Percentiles rank a stretch among this genome's conserved stretches.
Conservation (phyloP, 768 basidiomycete genomes). For the Inosperma sp. region DNA sequence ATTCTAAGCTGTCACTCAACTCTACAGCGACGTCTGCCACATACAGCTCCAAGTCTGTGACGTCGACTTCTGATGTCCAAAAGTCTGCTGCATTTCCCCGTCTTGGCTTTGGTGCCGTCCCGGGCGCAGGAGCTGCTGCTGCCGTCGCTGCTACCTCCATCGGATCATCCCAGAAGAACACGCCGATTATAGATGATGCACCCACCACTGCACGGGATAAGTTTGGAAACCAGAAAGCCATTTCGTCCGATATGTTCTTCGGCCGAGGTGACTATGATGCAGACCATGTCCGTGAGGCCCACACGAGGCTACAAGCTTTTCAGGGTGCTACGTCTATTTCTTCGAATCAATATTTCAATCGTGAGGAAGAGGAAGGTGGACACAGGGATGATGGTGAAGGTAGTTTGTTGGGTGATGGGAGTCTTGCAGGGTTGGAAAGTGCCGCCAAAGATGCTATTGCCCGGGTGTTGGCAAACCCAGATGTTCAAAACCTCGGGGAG, state of each 20-base stretch:
- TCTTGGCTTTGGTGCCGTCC: conserved; percentile 82
- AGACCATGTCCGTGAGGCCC: conserved; percentile 63
- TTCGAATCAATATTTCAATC: conserved; percentile 94
- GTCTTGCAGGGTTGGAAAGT: conserved; percentile 49
- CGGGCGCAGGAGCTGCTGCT: conserved; percentile 52
- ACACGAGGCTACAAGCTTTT: conserved; percentile 77
- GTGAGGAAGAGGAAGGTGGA: conserved; percentile 73
- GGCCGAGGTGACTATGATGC: conserved; percentile 87
- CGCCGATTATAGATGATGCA: conserved; percentile 46
- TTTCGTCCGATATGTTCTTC: conserved; percentile 98
- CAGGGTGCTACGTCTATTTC: conserved; percentile 91
- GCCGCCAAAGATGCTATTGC: conserved; percentile 75
- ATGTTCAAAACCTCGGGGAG: conserved; percentile 82
- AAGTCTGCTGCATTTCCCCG: conserved; percentile 53
- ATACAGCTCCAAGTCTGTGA: conserved; percentile 16
- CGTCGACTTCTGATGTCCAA: conserved; percentile 19
- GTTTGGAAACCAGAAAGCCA: conserved; percentile 90
- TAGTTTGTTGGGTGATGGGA: conserved; percentile 49
- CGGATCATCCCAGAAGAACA: conserved; percentile 26
- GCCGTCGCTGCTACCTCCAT: conserved; percentile 39
- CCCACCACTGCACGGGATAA: conserved; percentile 83
- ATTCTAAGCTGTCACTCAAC: conserved; percentile 28
- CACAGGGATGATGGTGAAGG: conserved; percentile 34
- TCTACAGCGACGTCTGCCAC: conserved; percentile 22
- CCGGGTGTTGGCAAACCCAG: conserved; percentile 75